Evolutionary conservation across 2,329 filamentous ascomycete genomes (phyloP).

Genomic region (Fusarium caatingaense): DNA sequence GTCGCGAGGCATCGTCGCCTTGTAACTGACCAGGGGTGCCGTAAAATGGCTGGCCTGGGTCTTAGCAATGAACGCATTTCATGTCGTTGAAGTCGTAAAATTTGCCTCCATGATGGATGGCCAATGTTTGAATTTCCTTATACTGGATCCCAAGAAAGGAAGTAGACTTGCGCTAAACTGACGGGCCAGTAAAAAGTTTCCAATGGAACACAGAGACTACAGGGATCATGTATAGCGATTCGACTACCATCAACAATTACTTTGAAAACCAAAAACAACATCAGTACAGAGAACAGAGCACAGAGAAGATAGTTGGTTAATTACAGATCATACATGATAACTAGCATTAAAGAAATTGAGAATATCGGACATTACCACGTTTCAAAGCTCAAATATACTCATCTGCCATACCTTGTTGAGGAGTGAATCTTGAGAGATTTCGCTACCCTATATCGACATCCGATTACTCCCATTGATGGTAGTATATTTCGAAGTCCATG

Average conservation of each 20-base stretch:
- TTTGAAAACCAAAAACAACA: background rate
- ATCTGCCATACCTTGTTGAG: background rate
- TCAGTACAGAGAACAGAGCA: background rate
- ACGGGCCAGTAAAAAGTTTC: background rate
- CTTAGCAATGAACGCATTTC: conserved; percentile 48
- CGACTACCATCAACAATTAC: background rate
- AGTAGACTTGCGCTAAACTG: conserved; percentile 2
- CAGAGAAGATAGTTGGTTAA: background rate
- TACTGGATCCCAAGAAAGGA: conserved; percentile 1
- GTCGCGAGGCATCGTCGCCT: conserved; percentile 47
- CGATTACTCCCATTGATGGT: background rate
- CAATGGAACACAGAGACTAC: background rate
- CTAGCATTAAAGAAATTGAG: background rate
- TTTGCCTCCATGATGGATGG: conserved; percentile 22
- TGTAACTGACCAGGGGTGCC: conserved; percentile 27
- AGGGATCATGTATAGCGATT: background rate
- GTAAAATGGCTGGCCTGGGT: conserved; percentile 37
- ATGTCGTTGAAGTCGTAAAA: conserved; percentile 35
- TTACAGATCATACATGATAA: background rate
- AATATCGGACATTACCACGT: background rate
- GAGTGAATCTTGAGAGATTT: background rate
- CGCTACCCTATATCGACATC: background rate
- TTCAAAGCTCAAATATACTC: background rate
- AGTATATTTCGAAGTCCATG: background rate
- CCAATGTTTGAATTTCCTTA: conserved; percentile 18